Base-by-base conservation (phyloP, 2,329 filamentous ascomycete genomes). In the Calonectria henricotiae region DNA sequence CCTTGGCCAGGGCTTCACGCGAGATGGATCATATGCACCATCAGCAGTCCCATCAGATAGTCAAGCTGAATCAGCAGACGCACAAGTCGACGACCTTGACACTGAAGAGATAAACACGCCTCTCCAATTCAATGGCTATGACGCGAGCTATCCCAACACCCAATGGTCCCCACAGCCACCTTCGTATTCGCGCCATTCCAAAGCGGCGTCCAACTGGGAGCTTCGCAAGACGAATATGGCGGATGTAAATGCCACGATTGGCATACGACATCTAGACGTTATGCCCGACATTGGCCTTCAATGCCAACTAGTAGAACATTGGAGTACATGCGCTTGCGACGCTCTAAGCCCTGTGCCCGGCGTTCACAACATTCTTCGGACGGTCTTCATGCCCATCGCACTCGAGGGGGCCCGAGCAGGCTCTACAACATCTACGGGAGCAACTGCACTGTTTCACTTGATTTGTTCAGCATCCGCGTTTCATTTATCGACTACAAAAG, bases 381-480 rank as follows among this genome's bases (percentile, higher is more conserved):
- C 65, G 1, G 69, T 72, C 1, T 71, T 77, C 68, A 73, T 76
- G 47, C 75, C 75, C 2, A 75, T 77, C 0, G 75, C 75, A 1
- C 68, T 77, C 0, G 75, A 75, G 41, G 75, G 75, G 3, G 71
- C 71, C 8, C 68, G 72, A 2, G 74, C 71, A 3, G 74, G 75
- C 17, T 69, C 73, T 0, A 67, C 65, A 35, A 67, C 62, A 1
- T 73, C 75, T 0, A 77, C 74, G 0, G 75, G 75, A 0, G 75
- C 75, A 5, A 77, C 74, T 0, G 72, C 74, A 0, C 4, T 77
- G 6, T 77, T 77, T 1, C 74, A 77, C 17, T 73, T 77, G 30
- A 77, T 77, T 7, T 77, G 74, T 17, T 74, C 75, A 1, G 74
- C 75, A 1, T 75, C 75, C 0, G 75, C 74, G 0, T 77, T 77